phyloP scores from a whole-genome alignment of 78 protist genomes.

The Dictyostelium intermedium region DNA sequence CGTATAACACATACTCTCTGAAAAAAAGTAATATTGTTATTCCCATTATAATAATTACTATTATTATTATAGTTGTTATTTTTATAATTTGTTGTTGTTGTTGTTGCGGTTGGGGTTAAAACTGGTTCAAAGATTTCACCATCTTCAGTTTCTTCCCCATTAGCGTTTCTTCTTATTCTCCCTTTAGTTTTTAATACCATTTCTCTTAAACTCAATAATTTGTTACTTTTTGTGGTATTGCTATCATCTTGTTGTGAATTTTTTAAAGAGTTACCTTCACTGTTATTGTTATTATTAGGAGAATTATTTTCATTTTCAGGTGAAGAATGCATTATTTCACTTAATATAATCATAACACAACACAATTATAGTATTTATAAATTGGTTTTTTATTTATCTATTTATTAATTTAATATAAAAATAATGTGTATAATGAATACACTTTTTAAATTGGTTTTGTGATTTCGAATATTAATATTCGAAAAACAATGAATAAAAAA shows the following conservation, averaged over 20 bases:
- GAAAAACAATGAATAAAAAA: background rate
- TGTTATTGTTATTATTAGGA: background rate
- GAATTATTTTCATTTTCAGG: background rate
- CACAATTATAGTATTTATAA: background rate
- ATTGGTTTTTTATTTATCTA: too few relatives aligned
- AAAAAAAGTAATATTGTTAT: background rate
- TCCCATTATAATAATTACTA: background rate
- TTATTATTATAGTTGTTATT: background rate
- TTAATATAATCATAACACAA: background rate
- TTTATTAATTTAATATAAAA: too few relatives aligned
- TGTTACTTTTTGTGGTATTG: background rate
- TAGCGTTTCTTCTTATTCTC: background rate
- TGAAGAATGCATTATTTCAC: background rate
- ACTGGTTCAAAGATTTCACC: slow-evolving; percentile 15
- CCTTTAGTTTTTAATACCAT: slow-evolving; percentile 4
- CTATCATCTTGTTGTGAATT: background rate
- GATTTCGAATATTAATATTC: background rate
- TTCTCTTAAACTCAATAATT: background rate
- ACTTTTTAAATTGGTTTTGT: too few relatives aligned
- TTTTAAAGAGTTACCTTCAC: too few relatives aligned
- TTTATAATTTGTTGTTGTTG: background rate
- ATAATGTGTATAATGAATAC: too few relatives aligned
- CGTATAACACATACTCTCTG: background rate
- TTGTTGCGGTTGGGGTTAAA: background rate
- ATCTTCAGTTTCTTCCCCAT: slow-evolving; percentile 10